These are phyloP conservation scores for Penicillium dipodomyicola DNA, from an alignment of 495 filamentous ascomycete genomes.

Conservation along the genomic window DNA sequence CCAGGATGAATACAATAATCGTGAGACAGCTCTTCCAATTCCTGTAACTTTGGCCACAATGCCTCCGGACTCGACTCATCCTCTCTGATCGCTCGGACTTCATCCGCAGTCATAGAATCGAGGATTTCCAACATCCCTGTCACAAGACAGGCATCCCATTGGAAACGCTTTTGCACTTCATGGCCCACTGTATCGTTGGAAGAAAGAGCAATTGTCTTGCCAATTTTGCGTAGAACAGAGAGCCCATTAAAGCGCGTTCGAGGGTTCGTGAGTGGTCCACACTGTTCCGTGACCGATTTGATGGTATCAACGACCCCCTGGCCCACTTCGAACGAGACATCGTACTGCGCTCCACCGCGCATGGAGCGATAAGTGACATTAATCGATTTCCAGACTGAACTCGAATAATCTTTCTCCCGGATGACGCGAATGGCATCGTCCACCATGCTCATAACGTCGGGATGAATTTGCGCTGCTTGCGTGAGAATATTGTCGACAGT, in stretches of 20 bases:
- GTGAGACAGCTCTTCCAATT: conserved; percentile 12
- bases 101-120: conserved; percentile 9
- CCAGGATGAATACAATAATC: conserved; percentile 9
- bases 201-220: conserved; percentile 19
- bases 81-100: conserved; percentile 4
- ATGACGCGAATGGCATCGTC: neutral
- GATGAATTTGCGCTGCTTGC: neutral
- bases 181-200: conserved; percentile 9
- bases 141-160: conserved; percentile 12
- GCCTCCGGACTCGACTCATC: neutral
- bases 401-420: neutral
- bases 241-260: conserved; percentile 21
- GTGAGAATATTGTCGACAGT: neutral
- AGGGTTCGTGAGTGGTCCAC: conserved; percentile 8
- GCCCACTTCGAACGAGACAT: conserved; percentile 2
- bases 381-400: neutral
- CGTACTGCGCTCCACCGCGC: neutral
- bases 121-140: conserved; percentile 20
- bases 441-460: neutral
- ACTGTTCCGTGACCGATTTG: conserved; percentile 6
- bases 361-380: conserved; percentile 2
- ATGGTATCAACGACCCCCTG: neutral
- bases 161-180: conserved; percentile 19
- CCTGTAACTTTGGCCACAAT: conserved; percentile 11
- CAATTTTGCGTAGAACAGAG: conserved; percentile 21